phyloP scores from a whole-genome alignment of 169 alveolate genomes.

The Babesia ovis region DNA sequence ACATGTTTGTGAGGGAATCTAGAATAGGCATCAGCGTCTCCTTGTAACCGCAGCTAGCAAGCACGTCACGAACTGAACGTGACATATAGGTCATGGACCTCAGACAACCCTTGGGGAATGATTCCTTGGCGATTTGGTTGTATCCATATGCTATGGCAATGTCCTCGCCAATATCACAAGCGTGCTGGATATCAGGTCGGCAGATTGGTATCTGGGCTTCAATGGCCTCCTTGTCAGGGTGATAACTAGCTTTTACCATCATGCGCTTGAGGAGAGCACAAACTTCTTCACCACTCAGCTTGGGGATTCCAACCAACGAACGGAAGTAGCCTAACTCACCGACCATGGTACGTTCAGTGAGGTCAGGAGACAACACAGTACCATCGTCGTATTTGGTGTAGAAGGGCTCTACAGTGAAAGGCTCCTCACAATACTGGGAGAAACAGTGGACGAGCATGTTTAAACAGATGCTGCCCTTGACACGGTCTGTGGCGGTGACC shows the following conservation, averaged over 20 bases:
- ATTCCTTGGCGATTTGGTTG: conserved; percentile 73
- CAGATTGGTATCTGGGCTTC: conserved; percentile 84
- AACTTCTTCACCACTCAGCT: conserved; percentile 60
- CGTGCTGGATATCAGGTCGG: conserved; percentile 92
- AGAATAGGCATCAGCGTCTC: conserved; percentile 76
- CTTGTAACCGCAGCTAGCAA: conserved; percentile 68
- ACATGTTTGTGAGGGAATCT: conserved; percentile 63
- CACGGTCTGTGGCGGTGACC: conserved; percentile 82
- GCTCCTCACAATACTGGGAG: conserved; percentile 69
- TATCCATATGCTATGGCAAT: conserved; percentile 94
- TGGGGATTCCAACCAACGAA: conserved; percentile 61
- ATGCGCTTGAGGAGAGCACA: conserved; percentile 68
- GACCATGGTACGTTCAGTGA: conserved; percentile 4
- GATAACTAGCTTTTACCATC: conserved; percentile 70
- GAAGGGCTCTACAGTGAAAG: conserved; percentile 43
- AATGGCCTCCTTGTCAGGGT: conserved; percentile 55
- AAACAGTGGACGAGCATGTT: conserved; percentile 79
- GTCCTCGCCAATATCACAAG: conserved; percentile 96
- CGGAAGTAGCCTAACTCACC: conserved; percentile 55
- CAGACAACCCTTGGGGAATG: conserved; percentile 38
- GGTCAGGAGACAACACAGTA: conserved; percentile 22
- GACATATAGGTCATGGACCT: conserved; percentile 24
- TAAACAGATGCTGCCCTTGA: conserved; percentile 67
- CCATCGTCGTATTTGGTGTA: conserved; percentile 18
- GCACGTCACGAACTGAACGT: conserved; percentile 54